phyloP scores from a whole-genome alignment of 371 early-diverging fungal genomes.

The Apophysomyces elegans region DNA sequence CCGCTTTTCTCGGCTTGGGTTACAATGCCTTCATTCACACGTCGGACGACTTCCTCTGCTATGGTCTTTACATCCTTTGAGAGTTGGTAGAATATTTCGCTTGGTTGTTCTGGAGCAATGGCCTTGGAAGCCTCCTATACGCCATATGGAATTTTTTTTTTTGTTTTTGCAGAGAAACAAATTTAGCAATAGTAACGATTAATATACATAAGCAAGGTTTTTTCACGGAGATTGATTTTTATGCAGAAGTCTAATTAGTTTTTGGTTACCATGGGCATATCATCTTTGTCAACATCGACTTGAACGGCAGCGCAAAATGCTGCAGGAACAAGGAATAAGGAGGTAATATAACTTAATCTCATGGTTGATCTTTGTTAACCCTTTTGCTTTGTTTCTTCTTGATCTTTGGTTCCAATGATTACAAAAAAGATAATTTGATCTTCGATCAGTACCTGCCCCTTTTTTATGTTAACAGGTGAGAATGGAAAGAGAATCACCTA shows the following conservation, averaged over 20 bases:
- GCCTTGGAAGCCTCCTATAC: not conserved
- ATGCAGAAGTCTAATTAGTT: too few species aligned
- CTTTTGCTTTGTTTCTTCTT: too few species aligned
- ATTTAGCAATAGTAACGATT: too few species aligned
- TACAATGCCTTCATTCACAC: not conserved
- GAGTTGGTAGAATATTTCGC: not conserved
- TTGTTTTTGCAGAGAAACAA: too few species aligned
- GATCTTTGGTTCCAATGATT: not conserved
- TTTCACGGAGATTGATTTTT: too few species aligned
- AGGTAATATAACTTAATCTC: not conserved
- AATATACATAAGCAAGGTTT: too few species aligned
- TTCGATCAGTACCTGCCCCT: not conserved
- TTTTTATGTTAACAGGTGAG: conserved; percentile 4
- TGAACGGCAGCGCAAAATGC: not conserved
- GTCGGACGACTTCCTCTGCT: not conserved
- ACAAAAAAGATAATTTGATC: not conserved
- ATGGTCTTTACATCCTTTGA: not conserved
- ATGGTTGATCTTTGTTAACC: not conserved
- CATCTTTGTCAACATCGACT: too few species aligned
- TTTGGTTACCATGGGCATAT: too few species aligned
- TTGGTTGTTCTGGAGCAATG: not conserved
- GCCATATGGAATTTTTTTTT: too few species aligned
- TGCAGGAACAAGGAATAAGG: not conserved
- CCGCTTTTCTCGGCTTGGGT: not conserved
- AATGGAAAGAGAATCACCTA: not conserved